Evolutionary conservation across 768 basidiomycete species (phyloP).

Genomic region (Podaxis sp.): DNA sequence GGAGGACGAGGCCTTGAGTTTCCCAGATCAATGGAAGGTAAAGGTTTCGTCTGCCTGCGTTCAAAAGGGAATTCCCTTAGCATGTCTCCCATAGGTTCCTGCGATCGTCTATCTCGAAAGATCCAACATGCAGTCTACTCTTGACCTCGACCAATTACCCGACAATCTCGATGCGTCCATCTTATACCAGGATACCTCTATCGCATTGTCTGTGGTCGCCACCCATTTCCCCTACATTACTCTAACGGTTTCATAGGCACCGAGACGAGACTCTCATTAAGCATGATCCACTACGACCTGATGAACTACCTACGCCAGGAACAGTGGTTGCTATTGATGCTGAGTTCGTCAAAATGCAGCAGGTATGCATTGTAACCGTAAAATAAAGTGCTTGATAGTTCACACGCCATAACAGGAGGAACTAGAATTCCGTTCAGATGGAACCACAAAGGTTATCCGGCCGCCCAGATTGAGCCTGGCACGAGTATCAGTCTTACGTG

Average conservation of each 20-base stretch:
- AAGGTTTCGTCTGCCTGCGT: constrained; percentile 16
- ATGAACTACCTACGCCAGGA: constrained; percentile 83
- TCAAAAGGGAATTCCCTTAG: constrained; percentile 1
- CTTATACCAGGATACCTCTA: constrained; percentile 82
- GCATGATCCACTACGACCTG: constrained; percentile 67
- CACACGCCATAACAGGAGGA: constrained; percentile 66
- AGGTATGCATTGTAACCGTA: constrained; percentile 41
- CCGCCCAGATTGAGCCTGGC: constrained; percentile 92
- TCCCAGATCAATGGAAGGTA: constrained; percentile 92
- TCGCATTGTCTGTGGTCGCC: constrained; percentile 61
- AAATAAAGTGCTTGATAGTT: neutral
- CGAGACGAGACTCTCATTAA: constrained; percentile 72
- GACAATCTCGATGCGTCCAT: constrained; percentile 70
- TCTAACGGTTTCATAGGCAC: constrained; percentile 46
- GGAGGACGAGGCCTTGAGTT: constrained; percentile 85
- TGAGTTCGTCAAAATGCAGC: constrained; percentile 97
- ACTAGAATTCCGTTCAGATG: constrained; percentile 92
- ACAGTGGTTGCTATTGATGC: constrained; percentile 95
- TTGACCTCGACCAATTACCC: constrained; percentile 69
- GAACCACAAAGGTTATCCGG: constrained; percentile 87
- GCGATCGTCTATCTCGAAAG: constrained; percentile 91
- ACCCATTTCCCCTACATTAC: neutral
- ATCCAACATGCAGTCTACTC: constrained; percentile 48
- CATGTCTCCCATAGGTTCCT: constrained; percentile 53
- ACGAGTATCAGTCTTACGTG: constrained; percentile 90